A percentile compares a stretch with the other conserved stretches of the same genome.
These are phyloP conservation scores for Phaffia rhodozyma DNA, from an alignment of 1,284 basidiomycete species.

Conservation along the genomic window DNA sequence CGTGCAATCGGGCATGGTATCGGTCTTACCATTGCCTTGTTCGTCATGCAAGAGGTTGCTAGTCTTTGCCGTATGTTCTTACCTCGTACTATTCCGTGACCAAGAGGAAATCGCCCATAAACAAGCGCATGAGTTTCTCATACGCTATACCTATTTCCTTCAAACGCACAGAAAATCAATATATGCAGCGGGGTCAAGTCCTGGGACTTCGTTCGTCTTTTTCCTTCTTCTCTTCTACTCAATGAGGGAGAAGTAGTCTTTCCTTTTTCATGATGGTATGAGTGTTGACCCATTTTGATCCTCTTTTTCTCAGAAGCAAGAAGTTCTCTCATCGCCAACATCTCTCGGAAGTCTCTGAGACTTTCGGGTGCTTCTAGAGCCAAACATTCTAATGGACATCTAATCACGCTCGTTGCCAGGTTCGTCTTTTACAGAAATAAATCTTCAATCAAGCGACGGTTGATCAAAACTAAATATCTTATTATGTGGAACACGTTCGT, in stretches of 20 bases:
- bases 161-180: conserved; percentile 5
- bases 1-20: conserved; percentile 46
- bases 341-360: conserved; percentile 59
- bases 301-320: too few species aligned
- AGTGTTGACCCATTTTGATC: neutral
- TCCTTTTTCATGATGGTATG: conserved; percentile 8
- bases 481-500: conserved; percentile 50
- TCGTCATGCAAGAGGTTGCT: conserved; percentile 49
- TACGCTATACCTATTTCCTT: too few species aligned
- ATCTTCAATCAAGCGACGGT: too few species aligned
- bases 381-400: conserved; percentile 49
- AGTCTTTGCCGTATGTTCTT: conserved; percentile 13
- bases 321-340: conserved; percentile 44
- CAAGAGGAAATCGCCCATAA: too few species aligned
- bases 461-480: too few species aligned
- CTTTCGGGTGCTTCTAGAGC: conserved; percentile 51
- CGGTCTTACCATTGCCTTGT: conserved; percentile 49
- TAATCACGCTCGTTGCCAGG: conserved; percentile 16
- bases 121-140: conserved; percentile 2
- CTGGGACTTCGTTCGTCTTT: neutral
- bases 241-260: too few species aligned
- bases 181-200: conserved; percentile 10
- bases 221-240: conserved; percentile 21
- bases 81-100: too few species aligned
- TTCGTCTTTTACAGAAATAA: neutral